phyloP scores from a whole-genome alignment of 2,329 filamentous ascomycete genomes.

The Beauveria scarabaeidicola region DNA sequence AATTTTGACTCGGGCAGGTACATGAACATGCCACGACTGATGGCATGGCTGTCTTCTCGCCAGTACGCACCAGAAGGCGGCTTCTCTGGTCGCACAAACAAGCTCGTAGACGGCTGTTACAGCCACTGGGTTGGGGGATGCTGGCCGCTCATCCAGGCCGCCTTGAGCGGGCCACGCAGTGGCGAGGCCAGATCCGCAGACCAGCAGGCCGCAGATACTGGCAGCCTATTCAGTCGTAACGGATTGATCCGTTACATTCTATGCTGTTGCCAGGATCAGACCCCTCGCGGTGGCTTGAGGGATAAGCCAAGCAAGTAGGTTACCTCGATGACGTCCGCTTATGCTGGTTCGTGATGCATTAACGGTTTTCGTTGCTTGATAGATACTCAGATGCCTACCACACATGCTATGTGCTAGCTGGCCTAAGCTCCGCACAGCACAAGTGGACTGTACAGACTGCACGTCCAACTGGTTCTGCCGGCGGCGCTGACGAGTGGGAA shows the following conservation, averaged over 20 bases:
- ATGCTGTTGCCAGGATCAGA: conserved; percentile 71
- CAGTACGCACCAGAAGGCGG: conserved; percentile 90
- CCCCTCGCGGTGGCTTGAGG: conserved; percentile 67
- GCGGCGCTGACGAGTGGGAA: conserved; percentile 34
- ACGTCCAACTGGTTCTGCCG: conserved; percentile 25
- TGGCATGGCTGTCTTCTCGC: conserved; percentile 81
- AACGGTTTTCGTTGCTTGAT: neutral
- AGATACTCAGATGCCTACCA: conserved; percentile 83
- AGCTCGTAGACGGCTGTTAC: conserved; percentile 96
- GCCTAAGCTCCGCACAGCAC: conserved; percentile 76
- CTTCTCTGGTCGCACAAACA: conserved; percentile 90
- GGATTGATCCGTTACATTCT: conserved; percentile 85
- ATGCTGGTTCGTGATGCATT: conserved; percentile 10
- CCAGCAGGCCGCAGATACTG: conserved; percentile 24
- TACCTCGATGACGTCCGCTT: conserved; percentile 17
- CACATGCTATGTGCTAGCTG: conserved; percentile 83
- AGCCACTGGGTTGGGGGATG: conserved; percentile 96
- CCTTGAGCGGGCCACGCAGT: conserved; percentile 47
- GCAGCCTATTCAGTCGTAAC: conserved; percentile 67
- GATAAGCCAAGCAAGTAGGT: conserved; percentile 87
- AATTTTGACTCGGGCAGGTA: conserved; percentile 39
- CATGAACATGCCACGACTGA: conserved; percentile 66
- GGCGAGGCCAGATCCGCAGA: conserved; percentile 21
- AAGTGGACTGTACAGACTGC: conserved; percentile 40
- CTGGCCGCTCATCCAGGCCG: conserved; percentile 84